These are phyloP conservation scores for Xylariaceae sp. DNA, from an alignment of 2,329 filamentous ascomycete species.

Conservation along the genomic window DNA sequence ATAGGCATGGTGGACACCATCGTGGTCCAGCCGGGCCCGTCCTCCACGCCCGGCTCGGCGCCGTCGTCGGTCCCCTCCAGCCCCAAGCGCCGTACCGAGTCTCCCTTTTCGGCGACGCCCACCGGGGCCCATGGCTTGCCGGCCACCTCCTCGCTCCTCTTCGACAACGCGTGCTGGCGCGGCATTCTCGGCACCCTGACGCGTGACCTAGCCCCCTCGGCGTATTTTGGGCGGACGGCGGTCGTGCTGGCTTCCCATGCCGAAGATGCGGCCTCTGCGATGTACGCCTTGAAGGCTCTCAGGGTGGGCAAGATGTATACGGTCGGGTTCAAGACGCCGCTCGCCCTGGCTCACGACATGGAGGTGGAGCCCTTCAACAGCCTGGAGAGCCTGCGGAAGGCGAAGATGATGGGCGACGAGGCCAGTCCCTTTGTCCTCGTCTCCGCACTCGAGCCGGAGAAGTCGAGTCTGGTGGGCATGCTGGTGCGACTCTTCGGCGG, in stretches of 20 bases:
- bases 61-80: conserved; percentile 45
- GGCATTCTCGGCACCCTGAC: conserved; percentile 78
- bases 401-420: conserved; percentile 43
- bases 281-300: conserved; percentile 73
- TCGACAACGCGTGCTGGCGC: conserved; percentile 82
- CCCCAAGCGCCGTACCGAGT: conserved; percentile 35
- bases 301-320: conserved; percentile 76
- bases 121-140: conserved; percentile 32
- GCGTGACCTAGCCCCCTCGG: conserved; percentile 74
- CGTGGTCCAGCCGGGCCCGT: conserved; percentile 51
- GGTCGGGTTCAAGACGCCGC: conserved; percentile 67
- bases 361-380: conserved; percentile 75
- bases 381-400: conserved; percentile 57
- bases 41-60: conserved; percentile 39
- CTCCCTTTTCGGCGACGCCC: conserved; percentile 8
- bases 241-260: conserved; percentile 68
- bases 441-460: conserved; percentile 71
- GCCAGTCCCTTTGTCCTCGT: conserved; percentile 73
- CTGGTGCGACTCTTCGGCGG: conserved; percentile 66
- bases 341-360: conserved; percentile 58
- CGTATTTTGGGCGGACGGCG: conserved; percentile 69
- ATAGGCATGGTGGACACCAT: conserved; percentile 83
- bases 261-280: conserved; percentile 70
- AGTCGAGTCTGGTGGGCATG: conserved; percentile 72
- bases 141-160: conserved; percentile 54